Conservation (phyloP, 495 filamentous ascomycete genomes). For the Cercophora scortea region DNA sequence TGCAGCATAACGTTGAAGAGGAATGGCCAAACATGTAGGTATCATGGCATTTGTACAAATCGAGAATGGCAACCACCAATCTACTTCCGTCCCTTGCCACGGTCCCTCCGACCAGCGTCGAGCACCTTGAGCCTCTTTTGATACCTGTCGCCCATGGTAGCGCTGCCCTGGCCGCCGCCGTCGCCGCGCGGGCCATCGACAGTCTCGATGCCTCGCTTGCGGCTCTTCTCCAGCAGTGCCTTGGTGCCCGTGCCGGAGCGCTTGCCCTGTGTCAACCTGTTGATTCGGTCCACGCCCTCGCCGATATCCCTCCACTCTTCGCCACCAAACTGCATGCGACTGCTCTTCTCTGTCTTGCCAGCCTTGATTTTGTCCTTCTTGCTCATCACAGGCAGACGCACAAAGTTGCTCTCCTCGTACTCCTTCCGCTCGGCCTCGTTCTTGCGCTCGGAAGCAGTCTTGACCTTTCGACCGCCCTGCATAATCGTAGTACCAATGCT, state of each 20-base stretch:
- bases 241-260: slow-evolving; percentile 43
- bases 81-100: slow-evolving; percentile 31
- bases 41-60: not conserved
- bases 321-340: slow-evolving; percentile 60
- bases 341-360: slow-evolving; percentile 33
- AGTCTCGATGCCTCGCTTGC: slow-evolving; percentile 58
- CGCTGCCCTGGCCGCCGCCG: slow-evolving; percentile 29
- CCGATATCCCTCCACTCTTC: slow-evolving; percentile 78
- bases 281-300: slow-evolving; percentile 70
- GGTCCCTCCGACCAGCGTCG: slow-evolving; percentile 48
- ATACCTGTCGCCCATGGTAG: slow-evolving; percentile 58
- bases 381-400: slow-evolving; percentile 69
- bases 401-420: slow-evolving; percentile 85
- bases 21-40: not conserved
- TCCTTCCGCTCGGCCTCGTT: slow-evolving; percentile 63
- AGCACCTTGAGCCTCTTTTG: slow-evolving; percentile 67
- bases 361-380: slow-evolving; percentile 64
- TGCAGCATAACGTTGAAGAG: not conserved
- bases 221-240: slow-evolving; percentile 66
- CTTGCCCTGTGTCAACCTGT: slow-evolving; percentile 58
- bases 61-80: not conserved
- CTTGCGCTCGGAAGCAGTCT: slow-evolving; percentile 59
- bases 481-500: slow-evolving; percentile 79
- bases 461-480: slow-evolving; percentile 60
- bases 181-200: slow-evolving; percentile 50